Evolutionary conservation across 2,329 filamentous ascomycete species (phyloP), one percentile per base, ranked within the genome.

Genomic region (Fusarium coicis): DNA sequence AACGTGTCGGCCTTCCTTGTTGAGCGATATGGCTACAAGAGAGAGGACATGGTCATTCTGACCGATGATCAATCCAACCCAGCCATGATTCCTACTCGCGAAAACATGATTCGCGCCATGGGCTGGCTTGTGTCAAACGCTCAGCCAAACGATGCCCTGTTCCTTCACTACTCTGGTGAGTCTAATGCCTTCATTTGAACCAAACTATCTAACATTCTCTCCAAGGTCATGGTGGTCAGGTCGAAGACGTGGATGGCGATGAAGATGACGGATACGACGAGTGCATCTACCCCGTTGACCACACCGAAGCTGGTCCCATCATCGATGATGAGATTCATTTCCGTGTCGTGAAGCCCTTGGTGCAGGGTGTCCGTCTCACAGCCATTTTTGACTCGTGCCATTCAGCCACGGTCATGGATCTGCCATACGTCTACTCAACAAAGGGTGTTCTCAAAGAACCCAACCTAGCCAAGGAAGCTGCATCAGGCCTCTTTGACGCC

Each of bases 361-460:
- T 90, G 76, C 88, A 94, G 5, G 96, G 96, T 78, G 96, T 98
- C 36, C 92, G 96, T 84, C 84, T 94, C 63, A 95, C 93, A 2
- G 92, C 92, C 78, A 94, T 95, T 79, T 95, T 95, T 81, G 93
- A 95, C 82, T 93, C 91, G 10, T 95, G 93, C 82, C 93, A 95
- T 83, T 94, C 92, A 0, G 93, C 93, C 44, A 93, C 93, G 7
- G 92, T 91, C 44, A 86, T 95, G 81, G 93, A 95, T 78, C 86
- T 95, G 63, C 93, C 93, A 11, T 95, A 94, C 83, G 88, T 94
- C 67, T 95, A 95, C 87, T 93, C 90, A 66, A 95, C 93, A 71
- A 92, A 93, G 84, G 92, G 93, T 80, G 87, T 93, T 44, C 89
- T 94, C 83, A 95, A 95, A 83, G 92, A 94, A 84, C 93, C 93